Evolutionary conservation across 164 flowering plant species (phyloP), one percentile per base, ranked within the genome.

Genomic region (Umbellularia californica): DNA sequence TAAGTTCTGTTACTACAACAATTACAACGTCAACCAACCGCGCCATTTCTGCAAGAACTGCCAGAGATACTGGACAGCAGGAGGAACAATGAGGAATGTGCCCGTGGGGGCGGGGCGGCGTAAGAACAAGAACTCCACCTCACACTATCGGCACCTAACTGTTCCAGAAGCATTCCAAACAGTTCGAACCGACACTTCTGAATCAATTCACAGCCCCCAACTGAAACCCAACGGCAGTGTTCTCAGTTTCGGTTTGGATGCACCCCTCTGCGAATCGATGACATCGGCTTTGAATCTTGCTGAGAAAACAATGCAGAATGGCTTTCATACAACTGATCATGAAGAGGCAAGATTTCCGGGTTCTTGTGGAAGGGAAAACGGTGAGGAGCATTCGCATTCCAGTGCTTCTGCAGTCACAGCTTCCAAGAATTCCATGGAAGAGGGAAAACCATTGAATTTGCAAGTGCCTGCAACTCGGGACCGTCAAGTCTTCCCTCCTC

Each of bases 101-200:
- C 97, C 97, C 0, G 92, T 92, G 12, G 97, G 97, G 7, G 94
- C 97, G 35, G 97, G 97, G 2, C 88, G 97, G 11, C 89, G 97
- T 30, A 92, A 89, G 85, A 92, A 86, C 85, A 92, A 89, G 88
- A 90, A 80, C 77, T 82, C 89, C 28, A 78, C 87, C 52, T 84
- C 88, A 0, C 88, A 82, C 19, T 90, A 82, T 33, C 87, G 89
- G 2, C 90, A 89, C 62, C 81, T 92, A 20, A 77, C 87, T n/a
- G 82, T 90, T 52, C 81, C 94, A 0, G 91, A 88, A 71, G 89
- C 89, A 50, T 87, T 91, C 15, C 60, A 55, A 55, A 19, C 60
- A 15, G 60, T 20, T 55, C 68, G 77, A 58, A 28, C 85, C 10
- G 85, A 86, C 78, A 50, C 77, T 11, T 50, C 83, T 0, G 84